Conservation (phyloP, 768 basidiomycete species). For the Suillus tomentosus region DNA sequence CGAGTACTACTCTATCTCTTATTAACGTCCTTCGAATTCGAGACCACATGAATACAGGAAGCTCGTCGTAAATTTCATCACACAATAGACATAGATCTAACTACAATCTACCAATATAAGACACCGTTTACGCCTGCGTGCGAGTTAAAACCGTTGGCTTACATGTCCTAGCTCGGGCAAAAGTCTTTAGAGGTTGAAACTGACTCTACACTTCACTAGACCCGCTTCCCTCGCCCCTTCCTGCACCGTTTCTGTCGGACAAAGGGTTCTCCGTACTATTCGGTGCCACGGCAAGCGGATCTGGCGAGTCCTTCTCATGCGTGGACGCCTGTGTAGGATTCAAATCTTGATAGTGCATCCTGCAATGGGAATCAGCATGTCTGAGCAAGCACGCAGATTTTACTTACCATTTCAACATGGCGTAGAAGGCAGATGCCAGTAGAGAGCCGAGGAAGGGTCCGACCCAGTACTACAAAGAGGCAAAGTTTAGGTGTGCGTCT, state of each 20-base stretch:
- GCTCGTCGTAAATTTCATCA: constrained; percentile 32
- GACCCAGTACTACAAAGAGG: constrained; percentile 58
- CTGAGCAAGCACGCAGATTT: constrained; percentile 7
- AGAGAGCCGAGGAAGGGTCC: constrained; percentile 70
- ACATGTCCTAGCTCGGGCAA: background rate
- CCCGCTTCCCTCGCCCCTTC: background rate
- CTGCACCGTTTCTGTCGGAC: background rate
- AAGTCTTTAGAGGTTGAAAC: background rate
- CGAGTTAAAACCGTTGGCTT: background rate
- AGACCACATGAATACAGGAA: constrained; percentile 62
- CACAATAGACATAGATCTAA: background rate
- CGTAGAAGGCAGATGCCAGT: constrained; percentile 58
- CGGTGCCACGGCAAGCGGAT: constrained; percentile 6
- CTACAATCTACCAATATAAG: background rate
- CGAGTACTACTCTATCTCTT: background rate
- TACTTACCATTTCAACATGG: constrained; percentile 52
- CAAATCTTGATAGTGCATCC: constrained; percentile 31
- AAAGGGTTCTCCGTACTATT: background rate
- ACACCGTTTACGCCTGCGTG: background rate
- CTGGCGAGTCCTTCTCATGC: constrained; percentile 28
- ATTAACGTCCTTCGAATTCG: background rate
- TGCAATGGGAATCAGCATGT: constrained; percentile 13
- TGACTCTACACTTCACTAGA: background rate
- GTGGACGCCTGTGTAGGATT: constrained; percentile 35
- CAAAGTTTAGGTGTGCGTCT: background rate